Conservation (phyloP, 176 grass and related monocot species). For the Phoenix dactylifera region DNA sequence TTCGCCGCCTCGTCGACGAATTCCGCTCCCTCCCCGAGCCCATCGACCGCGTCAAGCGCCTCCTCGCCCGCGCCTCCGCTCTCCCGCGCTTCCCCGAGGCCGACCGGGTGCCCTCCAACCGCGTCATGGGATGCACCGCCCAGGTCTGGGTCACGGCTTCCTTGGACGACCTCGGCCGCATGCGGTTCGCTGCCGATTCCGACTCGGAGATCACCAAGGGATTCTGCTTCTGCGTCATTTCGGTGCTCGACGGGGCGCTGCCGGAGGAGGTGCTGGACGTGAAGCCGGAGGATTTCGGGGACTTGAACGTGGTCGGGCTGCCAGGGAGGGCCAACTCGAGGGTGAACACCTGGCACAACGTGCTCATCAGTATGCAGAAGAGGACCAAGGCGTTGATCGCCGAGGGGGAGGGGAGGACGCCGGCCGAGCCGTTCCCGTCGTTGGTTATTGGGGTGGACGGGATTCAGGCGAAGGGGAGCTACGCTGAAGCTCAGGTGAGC, state of each 20-base stretch:
- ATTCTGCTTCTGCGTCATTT: conserved; percentile 70
- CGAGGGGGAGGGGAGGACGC: conserved; percentile 42
- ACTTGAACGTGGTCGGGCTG: conserved; percentile 38
- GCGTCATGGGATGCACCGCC: conserved; percentile 88
- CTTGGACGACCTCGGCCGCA: conserved; percentile 23
- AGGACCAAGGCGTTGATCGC: conserved; percentile 56
- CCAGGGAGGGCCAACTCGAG: conserved; percentile 41
- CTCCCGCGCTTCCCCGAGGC: conserved; percentile 54
- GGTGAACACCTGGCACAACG: conserved; percentile 87
- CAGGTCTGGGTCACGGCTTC: conserved; percentile 13
- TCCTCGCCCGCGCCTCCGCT: conserved; percentile 42
- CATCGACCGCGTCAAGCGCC: conserved; percentile 45
- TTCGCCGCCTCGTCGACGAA: conserved; percentile 45
- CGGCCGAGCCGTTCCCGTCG: conserved; percentile 64
- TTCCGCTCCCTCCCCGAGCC: conserved; percentile 51
- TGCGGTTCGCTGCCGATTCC: conserved; percentile 85
- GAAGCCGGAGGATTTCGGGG: conserved; percentile 44
- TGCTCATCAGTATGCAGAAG: conserved; percentile 86
- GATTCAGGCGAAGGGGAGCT: conserved; percentile 64
- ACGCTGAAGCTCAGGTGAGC: conserved; percentile 84
- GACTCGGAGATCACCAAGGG: conserved; percentile 90
- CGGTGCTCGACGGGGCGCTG: conserved; percentile 50
- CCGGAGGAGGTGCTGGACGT: conserved; percentile 70
- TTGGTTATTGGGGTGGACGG: conserved; percentile 63
- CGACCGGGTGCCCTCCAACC: conserved; percentile 46